These are phyloP conservation scores for Exophiala spinifera DNA, from an alignment of 2,329 filamentous ascomycete species.

Conservation along the genomic window DNA sequence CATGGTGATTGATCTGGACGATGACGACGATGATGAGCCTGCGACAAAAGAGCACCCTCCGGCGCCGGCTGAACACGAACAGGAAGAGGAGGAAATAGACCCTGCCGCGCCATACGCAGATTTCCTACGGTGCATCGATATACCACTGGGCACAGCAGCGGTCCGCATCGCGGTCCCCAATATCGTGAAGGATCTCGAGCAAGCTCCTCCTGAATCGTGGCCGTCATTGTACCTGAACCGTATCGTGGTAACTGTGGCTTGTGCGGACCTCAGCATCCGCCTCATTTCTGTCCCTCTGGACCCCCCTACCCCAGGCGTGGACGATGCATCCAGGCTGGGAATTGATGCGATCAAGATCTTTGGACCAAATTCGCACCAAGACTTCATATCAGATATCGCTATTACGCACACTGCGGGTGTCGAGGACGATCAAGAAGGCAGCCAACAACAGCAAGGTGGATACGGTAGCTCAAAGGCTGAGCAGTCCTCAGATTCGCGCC, in stretches of 20 bases:
- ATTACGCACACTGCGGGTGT: constrained; percentile 50
- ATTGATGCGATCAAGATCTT: constrained; percentile 50
- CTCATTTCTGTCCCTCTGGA: constrained; percentile 54
- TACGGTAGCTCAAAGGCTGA: constrained; percentile 27
- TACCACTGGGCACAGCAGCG: constrained; percentile 53
- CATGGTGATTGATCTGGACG: constrained; percentile 57
- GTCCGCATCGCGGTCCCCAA: constrained; percentile 50
- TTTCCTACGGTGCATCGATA: constrained; percentile 54
- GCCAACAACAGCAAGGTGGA: constrained; percentile 32
- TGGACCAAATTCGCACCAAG: constrained; percentile 48
- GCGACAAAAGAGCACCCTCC: constrained; percentile 25
- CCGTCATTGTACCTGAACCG: constrained; percentile 49
- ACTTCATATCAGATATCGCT: constrained; percentile 50
- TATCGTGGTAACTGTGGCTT: constrained; percentile 55
- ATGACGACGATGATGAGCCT: constrained; percentile 52
- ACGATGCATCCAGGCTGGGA: constrained; percentile 37
- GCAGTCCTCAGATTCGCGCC: constrained; percentile 21
- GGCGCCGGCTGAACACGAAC: constrained; percentile 45
- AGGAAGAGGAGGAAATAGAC: constrained; percentile 58
- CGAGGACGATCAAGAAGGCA: constrained; percentile 30
- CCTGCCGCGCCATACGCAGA: constrained; percentile 53
- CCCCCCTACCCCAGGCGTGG: constrained; percentile 47
- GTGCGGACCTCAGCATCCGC: constrained; percentile 55
- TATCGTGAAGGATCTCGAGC: constrained; percentile 36
- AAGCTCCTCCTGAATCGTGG: constrained; percentile 34